Conservation (phyloP, 805 yeast genomes). For the Kuraishia cidri region DNA sequence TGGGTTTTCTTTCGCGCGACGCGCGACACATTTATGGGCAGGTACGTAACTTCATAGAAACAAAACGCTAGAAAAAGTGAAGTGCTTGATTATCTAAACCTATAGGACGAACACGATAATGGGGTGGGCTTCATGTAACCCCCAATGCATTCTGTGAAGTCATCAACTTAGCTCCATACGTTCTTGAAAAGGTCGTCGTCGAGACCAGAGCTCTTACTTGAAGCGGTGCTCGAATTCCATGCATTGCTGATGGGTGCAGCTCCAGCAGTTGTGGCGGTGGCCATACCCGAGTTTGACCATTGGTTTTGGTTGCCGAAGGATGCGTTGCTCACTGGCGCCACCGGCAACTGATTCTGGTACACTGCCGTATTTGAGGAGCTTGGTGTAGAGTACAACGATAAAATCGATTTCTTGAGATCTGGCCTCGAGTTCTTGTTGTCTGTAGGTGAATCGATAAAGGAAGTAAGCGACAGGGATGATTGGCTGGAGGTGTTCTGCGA, state of each 20-base stretch:
- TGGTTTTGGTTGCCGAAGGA: slow-evolving; percentile 6
- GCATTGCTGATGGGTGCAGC: slow-evolving; percentile 3
- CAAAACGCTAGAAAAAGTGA: too few relatives aligned
- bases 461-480: background rate
- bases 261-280: slow-evolving; percentile 6
- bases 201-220: slow-evolving; percentile 12
- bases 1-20: too few relatives aligned
- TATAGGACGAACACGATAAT: too few relatives aligned
- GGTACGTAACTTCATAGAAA: too few relatives aligned
- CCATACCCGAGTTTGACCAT: slow-evolving; percentile 1
- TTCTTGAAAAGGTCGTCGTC: slow-evolving; percentile 65
- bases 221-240: background rate
- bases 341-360: slow-evolving; percentile 26
- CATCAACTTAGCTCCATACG: slow-evolving; percentile 56
- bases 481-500: background rate
- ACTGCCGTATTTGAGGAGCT: slow-evolving; percentile 13
- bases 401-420: slow-evolving; percentile 84
- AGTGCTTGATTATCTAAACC: too few relatives aligned
- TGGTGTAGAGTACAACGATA: slow-evolving; percentile 77
- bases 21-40: too few relatives aligned
- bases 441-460: slow-evolving; percentile 7
- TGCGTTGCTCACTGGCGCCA: slow-evolving; percentile 13
- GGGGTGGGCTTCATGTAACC: too few relatives aligned
- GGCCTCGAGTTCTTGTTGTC: slow-evolving; percentile 38
- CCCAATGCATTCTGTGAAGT: too few relatives aligned